Evolutionary conservation across 139 green algal species (phyloP), one percentile per base, ranked within the genome.

Genomic region (Tetraselmis chui): DNA sequence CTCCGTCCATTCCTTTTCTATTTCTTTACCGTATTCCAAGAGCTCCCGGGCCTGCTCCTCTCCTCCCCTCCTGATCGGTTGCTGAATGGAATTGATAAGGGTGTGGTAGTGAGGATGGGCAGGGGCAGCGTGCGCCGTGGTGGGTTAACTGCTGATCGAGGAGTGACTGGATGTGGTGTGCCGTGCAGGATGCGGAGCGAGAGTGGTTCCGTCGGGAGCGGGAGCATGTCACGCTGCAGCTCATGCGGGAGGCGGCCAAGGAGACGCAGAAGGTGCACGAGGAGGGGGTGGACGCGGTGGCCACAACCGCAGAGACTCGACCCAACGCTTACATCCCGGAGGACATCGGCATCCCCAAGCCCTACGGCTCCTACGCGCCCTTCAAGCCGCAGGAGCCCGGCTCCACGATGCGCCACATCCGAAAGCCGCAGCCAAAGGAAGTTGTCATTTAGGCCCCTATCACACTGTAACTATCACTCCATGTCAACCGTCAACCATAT

Each of bases 261-360:
- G 81, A 32, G 26, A 76, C 59, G 2, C 75, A 83, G 11, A 86
- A 80, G 0, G 45, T 67, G 11, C 11, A 5, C 11, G 75, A 76
- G 28, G 74, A 1, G 29, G 31, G 2, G 75, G 45, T 5, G 11
- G 45, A 67, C 45, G 18, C 23, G 30, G 25, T 77, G 26, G 2
- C 67, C 26, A 88, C 85, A 0, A 78, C 87, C 1, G 90, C 93
- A 27, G 87, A 93, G 77, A 82, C 92, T 0, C 86, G 94, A 0
- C 93, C 93, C 23, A 95, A 96, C 86, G 94, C 94, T 1, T 98
- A 98, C 87, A 93, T 97, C 29, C 92, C 93, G 1, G 92, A 95
- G 75, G 86, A 92, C 23, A 80, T 95, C 29, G 94, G 93, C 29
- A 95, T 98, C 31, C 93, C 93, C 81, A 93, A 93, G 86, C 94